Percentiles rank a stretch among this genome's conserved stretches.
Evolutionary conservation across 2,329 filamentous ascomycete genomes (phyloP).

Genomic region (Neopestalotiopsis sp.): DNA sequence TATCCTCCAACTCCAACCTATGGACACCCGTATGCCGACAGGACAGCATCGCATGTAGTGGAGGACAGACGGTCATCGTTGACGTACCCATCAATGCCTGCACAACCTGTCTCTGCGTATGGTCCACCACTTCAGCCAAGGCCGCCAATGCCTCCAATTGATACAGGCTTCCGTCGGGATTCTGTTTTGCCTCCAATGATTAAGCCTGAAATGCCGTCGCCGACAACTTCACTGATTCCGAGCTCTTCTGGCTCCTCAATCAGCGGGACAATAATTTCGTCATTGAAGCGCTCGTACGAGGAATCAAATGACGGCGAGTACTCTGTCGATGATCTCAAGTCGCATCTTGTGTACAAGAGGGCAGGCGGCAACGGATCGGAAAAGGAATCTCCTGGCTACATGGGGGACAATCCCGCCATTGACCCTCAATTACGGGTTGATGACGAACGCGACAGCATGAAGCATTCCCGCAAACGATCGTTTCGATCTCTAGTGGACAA

Average conservation of each 20-base stretch:
- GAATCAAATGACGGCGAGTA: background rate
- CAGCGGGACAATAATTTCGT: background rate
- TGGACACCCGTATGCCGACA: slow-evolving; percentile 2
- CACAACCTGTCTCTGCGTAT: background rate
- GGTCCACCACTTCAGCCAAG: slow-evolving; percentile 12
- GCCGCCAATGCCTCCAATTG: slow-evolving; percentile 10
- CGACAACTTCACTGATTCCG: background rate
- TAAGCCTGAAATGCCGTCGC: slow-evolving; percentile 1
- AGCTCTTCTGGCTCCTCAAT: background rate
- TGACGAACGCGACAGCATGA: slow-evolving; percentile 2
- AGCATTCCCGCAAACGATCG: background rate
- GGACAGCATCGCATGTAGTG: background rate
- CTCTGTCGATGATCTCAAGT: background rate
- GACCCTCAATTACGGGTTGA: slow-evolving; percentile 6
- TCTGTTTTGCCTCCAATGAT: background rate
- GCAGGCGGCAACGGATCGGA: slow-evolving; percentile 6
- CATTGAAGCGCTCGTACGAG: slow-evolving; percentile 5
- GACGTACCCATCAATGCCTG: slow-evolving; percentile 5
- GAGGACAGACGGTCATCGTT: slow-evolving; percentile 17
- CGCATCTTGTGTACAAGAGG: background rate
- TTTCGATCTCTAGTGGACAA: background rate
- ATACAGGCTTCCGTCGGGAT: slow-evolving; percentile 20
- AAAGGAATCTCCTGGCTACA: slow-evolving; percentile 11
- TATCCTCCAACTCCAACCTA: slow-evolving; percentile 14
- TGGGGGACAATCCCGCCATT: slow-evolving; percentile 3